Percentiles rank a stretch among this genome's conserved stretches.
Conservation (phyloP, 192 early-diverging fungal genomes). For the Entrophospora sp. region DNA sequence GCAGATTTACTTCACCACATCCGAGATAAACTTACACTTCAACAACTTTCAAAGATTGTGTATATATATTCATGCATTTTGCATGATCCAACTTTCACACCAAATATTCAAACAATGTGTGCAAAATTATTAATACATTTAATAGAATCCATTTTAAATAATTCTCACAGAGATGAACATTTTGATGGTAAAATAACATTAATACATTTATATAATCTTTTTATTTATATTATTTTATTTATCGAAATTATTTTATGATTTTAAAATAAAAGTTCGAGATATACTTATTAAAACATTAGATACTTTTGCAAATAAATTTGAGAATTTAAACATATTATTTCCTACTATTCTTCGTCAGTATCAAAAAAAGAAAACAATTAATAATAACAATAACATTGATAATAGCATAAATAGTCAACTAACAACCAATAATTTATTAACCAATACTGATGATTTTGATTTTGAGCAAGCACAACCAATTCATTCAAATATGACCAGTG, state of each 20-base stretch:
- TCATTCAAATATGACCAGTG: constrained; percentile 31
- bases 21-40: constrained; percentile 68
- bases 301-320: constrained; percentile 73
- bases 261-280: constrained; percentile 35
- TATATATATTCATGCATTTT: constrained; percentile 88
- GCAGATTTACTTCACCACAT: constrained; percentile 96
- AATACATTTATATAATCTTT: too few relatives aligned
- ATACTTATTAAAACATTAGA: constrained; percentile 76
- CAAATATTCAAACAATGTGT: constrained; percentile 95
- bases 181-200: constrained; percentile 48
- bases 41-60: constrained; percentile 76
- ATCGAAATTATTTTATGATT: too few relatives aligned
- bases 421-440: constrained; percentile 15
- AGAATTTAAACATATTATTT: constrained; percentile 57
- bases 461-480: constrained; percentile 50
- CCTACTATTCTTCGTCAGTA: constrained; percentile 50
- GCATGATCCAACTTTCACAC: constrained; percentile 84
- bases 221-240: too few relatives aligned
- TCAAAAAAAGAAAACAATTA: constrained; percentile 37
- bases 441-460: constrained; percentile 38
- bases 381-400: too few relatives aligned
- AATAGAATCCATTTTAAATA: constrained; percentile 76
- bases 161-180: constrained; percentile 47
- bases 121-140: constrained; percentile 87
- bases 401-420: too few relatives aligned